Percentiles rank a stretch among this genome's conserved stretches.
These are phyloP conservation scores for Plasmodium blacklocki DNA, from an alignment of 169 alveolate genomes.

Conservation along the genomic window DNA sequence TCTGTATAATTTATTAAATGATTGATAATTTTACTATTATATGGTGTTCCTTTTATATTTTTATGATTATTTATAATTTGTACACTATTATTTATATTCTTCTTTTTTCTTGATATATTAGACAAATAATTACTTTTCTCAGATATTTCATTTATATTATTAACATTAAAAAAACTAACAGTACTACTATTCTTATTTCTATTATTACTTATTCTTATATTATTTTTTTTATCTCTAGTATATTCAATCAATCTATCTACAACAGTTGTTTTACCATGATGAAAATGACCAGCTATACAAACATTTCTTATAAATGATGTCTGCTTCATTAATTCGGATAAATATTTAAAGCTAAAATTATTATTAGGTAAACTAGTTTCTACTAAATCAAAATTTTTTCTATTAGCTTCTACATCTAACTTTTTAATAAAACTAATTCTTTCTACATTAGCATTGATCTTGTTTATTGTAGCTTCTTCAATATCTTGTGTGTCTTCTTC, in stretches of 20 bases:
- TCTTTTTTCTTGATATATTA: constrained; percentile 22
- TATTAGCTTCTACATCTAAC: constrained; percentile 83
- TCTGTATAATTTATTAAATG: constrained; percentile 93
- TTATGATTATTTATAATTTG: no score
- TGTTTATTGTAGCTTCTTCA: constrained; percentile 97
- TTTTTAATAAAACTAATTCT: constrained; percentile 80
- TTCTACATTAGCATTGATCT: constrained; percentile 90
- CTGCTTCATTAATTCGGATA: constrained; percentile 93
- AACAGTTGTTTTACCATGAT: constrained; percentile 98
- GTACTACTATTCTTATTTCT: constrained; percentile 50
- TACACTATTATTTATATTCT: neutral
- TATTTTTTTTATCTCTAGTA: constrained; percentile 91
- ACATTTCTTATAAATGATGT: constrained; percentile 96
- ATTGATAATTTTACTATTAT: constrained; percentile 61
- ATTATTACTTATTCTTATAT: constrained; percentile 59
- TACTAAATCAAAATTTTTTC: constrained; percentile 83
- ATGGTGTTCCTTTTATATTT: constrained; percentile 15
- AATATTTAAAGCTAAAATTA: constrained; percentile 93
- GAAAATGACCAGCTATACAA: constrained; percentile 97
- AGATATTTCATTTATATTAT: constrained; percentile 20
- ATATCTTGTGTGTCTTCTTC: constrained; percentile 99
- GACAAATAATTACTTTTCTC: no score
- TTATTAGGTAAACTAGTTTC: constrained; percentile 90
- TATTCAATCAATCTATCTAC: constrained; percentile 96
- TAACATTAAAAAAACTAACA: constrained; percentile 34